Percentiles rank a stretch among this genome's conserved stretches.
These are phyloP conservation scores for Lecanicillium sp. DNA, from an alignment of 2,329 filamentous ascomycete species.

Conservation along the genomic window DNA sequence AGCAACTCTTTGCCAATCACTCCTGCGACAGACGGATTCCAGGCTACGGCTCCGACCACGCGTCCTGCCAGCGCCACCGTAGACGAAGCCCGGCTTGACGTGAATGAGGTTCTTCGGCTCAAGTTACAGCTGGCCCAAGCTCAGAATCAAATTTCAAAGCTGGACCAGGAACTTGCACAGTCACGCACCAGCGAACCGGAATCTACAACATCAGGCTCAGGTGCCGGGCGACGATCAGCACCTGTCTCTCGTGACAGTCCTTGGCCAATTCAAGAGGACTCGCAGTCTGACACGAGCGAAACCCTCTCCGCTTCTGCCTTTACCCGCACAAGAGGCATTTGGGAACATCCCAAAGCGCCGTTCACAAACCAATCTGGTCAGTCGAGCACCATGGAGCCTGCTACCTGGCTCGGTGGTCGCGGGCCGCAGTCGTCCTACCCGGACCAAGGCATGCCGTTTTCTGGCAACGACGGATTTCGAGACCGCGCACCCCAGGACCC, in stretches of 20 bases:
- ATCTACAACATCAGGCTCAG: constrained; percentile 19
- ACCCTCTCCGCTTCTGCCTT: constrained; percentile 44
- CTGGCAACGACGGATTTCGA: constrained; percentile 35
- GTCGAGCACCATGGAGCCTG: constrained; percentile 29
- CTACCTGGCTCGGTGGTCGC: constrained; percentile 41
- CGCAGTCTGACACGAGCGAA: constrained; percentile 52
- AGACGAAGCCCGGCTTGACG: constrained; percentile 34
- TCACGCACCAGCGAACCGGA: constrained; percentile 56
- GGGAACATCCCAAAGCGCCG: constrained; percentile 43
- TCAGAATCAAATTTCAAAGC: constrained; percentile 61
- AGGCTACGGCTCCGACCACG: constrained; percentile 41
- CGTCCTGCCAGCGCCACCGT: constrained; percentile 46
- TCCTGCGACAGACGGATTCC: constrained; percentile 51
- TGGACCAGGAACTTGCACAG: constrained; percentile 65
- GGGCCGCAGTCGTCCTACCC: constrained; percentile 32
- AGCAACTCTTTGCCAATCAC: constrained; percentile 58
- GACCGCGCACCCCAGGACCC: constrained; percentile 45
- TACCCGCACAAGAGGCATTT: constrained; percentile 50
- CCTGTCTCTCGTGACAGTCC: constrained; percentile 33
- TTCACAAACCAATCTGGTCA: constrained; percentile 32
- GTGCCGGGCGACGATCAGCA: constrained; percentile 18
- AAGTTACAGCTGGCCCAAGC: constrained; percentile 67
- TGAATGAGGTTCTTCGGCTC: constrained; percentile 59
- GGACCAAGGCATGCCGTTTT: constrained; percentile 33
- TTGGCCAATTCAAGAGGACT: constrained; percentile 51